phyloP scores from a whole-genome alignment of 2,329 filamentous ascomycete species.

The Paraphaeosphaeria minitans region DNA sequence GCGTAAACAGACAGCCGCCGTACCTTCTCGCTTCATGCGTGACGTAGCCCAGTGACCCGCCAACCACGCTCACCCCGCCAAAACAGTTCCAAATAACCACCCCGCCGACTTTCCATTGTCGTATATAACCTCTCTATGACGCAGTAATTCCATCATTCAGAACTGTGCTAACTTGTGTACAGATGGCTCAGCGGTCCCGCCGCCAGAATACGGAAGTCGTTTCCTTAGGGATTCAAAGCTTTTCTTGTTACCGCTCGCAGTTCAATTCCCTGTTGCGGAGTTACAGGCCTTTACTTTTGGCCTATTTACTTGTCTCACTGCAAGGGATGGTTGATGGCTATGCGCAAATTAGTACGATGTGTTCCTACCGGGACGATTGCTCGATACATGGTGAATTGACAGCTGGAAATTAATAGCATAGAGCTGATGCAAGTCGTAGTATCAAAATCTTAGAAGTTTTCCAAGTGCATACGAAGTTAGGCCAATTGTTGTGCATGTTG shows the following conservation, averaged over 20 bases:
- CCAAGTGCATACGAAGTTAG: too few species aligned
- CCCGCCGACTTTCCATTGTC: not conserved
- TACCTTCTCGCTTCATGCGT: constrained; percentile 2
- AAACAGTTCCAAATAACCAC: not conserved
- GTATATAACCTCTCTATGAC: not conserved
- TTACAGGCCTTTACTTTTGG: not conserved
- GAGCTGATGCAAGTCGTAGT: too few species aligned
- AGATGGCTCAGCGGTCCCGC: constrained; percentile 6
- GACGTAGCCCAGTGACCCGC: not conserved
- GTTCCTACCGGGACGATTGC: too few species aligned
- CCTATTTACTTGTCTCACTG: not conserved
- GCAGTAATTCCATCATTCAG: not conserved
- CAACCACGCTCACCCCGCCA: not conserved
- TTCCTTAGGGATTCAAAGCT: not conserved
- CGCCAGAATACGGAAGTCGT: not conserved
- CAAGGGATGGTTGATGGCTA: not conserved
- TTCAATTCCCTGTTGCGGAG: not conserved
- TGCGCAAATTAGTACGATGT: too few species aligned
- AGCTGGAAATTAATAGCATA: too few species aligned
- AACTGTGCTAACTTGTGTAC: constrained; percentile 4
- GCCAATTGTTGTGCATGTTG: too few species aligned
- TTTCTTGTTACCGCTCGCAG: not conserved
- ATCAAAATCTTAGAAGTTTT: too few species aligned
- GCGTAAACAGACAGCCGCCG: not conserved
- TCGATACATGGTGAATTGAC: too few species aligned